A percentile compares a stretch with the other conserved stretches of the same genome.
Evolutionary conservation across 1,284 basidiomycete species (phyloP).

Genomic region (Rhodotorula sp.): DNA sequence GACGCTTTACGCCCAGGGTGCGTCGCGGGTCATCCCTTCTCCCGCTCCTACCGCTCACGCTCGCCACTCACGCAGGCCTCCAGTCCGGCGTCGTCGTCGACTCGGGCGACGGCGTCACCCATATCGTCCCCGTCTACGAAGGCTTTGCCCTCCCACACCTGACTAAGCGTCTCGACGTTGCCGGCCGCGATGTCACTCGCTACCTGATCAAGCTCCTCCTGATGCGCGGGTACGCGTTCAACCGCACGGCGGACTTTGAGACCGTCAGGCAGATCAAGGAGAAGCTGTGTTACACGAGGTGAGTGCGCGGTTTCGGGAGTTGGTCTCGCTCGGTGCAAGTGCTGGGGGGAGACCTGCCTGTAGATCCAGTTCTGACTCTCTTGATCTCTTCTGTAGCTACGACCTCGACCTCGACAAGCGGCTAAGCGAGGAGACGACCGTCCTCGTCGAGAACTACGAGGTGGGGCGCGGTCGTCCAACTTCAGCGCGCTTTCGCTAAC

Average conservation of each 20-base stretch:
- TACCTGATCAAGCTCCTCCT: slow-evolving; percentile 98
- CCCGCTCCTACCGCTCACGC: background rate
- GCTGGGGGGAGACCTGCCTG: background rate
- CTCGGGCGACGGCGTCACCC: slow-evolving; percentile 98
- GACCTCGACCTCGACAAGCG: slow-evolving; percentile 92
- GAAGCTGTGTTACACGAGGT: slow-evolving; percentile 96
- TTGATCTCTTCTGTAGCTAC: slow-evolving; percentile 60
- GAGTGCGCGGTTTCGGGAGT: slow-evolving; percentile 36
- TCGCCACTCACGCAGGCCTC: slow-evolving; percentile 61
- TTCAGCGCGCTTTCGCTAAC: background rate
- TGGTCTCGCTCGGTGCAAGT: background rate
- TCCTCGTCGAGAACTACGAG: slow-evolving; percentile 92
- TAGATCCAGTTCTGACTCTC: background rate
- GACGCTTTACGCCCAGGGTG: slow-evolving; percentile 96
- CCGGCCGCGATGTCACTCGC: slow-evolving; percentile 94
- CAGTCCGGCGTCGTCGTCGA: slow-evolving; percentile 98
- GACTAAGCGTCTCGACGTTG: slow-evolving; percentile 91
- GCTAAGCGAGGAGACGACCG: slow-evolving; percentile 93
- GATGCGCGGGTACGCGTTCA: slow-evolving; percentile 99
- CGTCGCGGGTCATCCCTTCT: slow-evolving; percentile 42
- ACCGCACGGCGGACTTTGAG: slow-evolving; percentile 98
- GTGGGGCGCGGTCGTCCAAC: slow-evolving; percentile 52
- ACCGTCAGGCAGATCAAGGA: slow-evolving; percentile 99
- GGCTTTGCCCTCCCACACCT: slow-evolving; percentile 94
- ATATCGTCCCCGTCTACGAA: slow-evolving; percentile 97